Percentiles rank a stretch among this genome's conserved stretches.
Conservation (phyloP, 176 grass and related monocot genomes). For the Miscanthus lutarioriparius region DNA sequence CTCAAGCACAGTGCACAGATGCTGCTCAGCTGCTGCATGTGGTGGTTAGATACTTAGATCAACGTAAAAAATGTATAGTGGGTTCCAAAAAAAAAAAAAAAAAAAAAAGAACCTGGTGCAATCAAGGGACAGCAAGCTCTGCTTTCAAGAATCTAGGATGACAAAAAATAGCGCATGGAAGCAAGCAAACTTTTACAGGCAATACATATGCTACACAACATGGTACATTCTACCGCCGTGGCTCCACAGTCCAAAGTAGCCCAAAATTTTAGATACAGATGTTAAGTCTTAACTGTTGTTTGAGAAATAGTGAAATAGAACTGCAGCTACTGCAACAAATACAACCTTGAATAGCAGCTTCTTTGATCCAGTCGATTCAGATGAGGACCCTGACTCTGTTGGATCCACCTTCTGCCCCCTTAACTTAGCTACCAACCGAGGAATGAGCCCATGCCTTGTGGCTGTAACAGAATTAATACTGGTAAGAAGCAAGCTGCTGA, state of each 20-base stretch:
- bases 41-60: not conserved
- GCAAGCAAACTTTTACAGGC: constrained; percentile 31
- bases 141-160: constrained; percentile 1
- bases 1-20: not conserved
- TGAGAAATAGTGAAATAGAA: constrained; percentile 37
- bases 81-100: not conserved
- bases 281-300: constrained; percentile 38
- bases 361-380: constrained; percentile 19
- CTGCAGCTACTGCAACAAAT: constrained; percentile 37
- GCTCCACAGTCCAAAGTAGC: constrained; percentile 2
- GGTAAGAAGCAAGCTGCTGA: not conserved
- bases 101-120: not conserved
- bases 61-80: not conserved
- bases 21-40: not conserved
- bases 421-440: constrained; percentile 42
- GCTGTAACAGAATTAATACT: constrained; percentile 28
- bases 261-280: constrained; percentile 10
- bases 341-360: constrained; percentile 51
- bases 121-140: not conserved
- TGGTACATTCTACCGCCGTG: constrained; percentile 24
- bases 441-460: constrained; percentile 35
- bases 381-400: constrained; percentile 26
- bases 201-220: constrained; percentile 30
- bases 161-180: not conserved
- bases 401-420: constrained; percentile 32